A percentile compares a stretch with the other conserved stretches of the same genome.
Evolutionary conservation across 768 basidiomycete genomes (phyloP).

Genomic region (Tricholomella constricta): DNA sequence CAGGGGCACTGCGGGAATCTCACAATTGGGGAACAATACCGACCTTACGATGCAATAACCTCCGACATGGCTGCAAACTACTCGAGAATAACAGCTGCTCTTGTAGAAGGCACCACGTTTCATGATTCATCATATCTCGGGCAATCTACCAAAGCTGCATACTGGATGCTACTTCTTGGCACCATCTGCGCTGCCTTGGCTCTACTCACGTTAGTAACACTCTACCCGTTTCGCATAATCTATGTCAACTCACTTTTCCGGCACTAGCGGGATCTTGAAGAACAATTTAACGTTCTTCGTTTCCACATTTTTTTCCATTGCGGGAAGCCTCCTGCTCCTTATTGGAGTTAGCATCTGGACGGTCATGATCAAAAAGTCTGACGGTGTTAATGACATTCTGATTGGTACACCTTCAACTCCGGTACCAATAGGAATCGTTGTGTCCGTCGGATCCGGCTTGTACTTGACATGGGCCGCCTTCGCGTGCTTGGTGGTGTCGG

Average conservation of each 20-base stretch:
- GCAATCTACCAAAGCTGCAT: slow-evolving; percentile 65
- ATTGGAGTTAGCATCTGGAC: slow-evolving; percentile 81
- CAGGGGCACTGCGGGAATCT: slow-evolving; percentile 67
- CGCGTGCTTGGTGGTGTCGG: slow-evolving; percentile 61
- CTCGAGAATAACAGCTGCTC: slow-evolving; percentile 50
- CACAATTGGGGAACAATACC: slow-evolving; percentile 58
- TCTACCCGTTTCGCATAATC: slow-evolving; percentile 4
- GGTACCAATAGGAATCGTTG: slow-evolving; percentile 59
- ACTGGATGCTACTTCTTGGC: slow-evolving; percentile 74
- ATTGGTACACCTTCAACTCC: slow-evolving; percentile 37
- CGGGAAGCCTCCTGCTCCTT: slow-evolving; percentile 63
- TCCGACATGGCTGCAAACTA: slow-evolving; percentile 72
- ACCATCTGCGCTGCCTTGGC: slow-evolving; percentile 68
- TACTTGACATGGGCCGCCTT: slow-evolving; percentile 77
- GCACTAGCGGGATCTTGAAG: slow-evolving; percentile 63
- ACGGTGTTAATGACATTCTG: slow-evolving; percentile 56
- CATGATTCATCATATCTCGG: slow-evolving; percentile 63
- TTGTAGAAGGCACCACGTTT: slow-evolving; percentile 58
- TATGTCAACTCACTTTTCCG: slow-evolving; percentile 13
- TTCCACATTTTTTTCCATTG: slow-evolving; percentile 62
- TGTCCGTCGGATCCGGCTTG: slow-evolving; percentile 63
- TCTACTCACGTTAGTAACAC: slow-evolving; percentile 58
- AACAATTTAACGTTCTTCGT: slow-evolving; percentile 66
- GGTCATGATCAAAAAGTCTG: slow-evolving; percentile 63
- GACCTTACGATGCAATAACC: slow-evolving; percentile 64